A percentile compares a stretch with the other conserved stretches of the same genome.
These are phyloP conservation scores for Aspergillus haitiensis DNA, from an alignment of 495 filamentous ascomycete genomes.

Conservation along the genomic window DNA sequence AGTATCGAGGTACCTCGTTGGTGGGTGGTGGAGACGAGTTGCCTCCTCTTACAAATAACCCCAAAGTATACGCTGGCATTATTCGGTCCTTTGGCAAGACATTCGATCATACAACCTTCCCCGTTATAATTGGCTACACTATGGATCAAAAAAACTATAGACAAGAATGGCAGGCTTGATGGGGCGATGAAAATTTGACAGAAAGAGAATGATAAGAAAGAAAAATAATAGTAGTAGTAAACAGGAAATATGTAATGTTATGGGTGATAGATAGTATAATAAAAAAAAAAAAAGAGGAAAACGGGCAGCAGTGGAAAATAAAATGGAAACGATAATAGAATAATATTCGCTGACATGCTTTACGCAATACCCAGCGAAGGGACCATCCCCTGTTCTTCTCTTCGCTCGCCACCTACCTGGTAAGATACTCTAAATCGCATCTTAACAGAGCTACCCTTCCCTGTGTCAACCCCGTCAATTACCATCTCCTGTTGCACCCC, in stretches of 20 bases:
- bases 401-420: slow-evolving; percentile 61
- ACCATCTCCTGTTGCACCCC: slow-evolving; percentile 84
- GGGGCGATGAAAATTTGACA: background rate
- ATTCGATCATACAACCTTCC: background rate
- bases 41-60: too few relatives aligned
- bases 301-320: background rate
- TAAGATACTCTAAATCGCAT: slow-evolving; percentile 88
- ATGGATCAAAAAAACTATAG: slow-evolving; percentile 1
- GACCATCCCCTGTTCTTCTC: slow-evolving; percentile 86
- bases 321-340: background rate
- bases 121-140: background rate
- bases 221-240: background rate
- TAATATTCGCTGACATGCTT: background rate
- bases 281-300: background rate
- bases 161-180: slow-evolving; percentile 6
- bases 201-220: background rate
- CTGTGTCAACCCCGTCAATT: slow-evolving; percentile 67
- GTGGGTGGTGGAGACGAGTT: too few relatives aligned
- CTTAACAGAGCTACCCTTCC: slow-evolving; percentile 75
- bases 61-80: too few relatives aligned
- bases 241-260: background rate
- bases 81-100: background rate
- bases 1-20: too few relatives aligned
- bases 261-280: background rate
- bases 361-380: slow-evolving; percentile 74